phyloP scores from a whole-genome alignment of 176 grass and related monocot species.

The Aegilops sharonensis region DNA sequence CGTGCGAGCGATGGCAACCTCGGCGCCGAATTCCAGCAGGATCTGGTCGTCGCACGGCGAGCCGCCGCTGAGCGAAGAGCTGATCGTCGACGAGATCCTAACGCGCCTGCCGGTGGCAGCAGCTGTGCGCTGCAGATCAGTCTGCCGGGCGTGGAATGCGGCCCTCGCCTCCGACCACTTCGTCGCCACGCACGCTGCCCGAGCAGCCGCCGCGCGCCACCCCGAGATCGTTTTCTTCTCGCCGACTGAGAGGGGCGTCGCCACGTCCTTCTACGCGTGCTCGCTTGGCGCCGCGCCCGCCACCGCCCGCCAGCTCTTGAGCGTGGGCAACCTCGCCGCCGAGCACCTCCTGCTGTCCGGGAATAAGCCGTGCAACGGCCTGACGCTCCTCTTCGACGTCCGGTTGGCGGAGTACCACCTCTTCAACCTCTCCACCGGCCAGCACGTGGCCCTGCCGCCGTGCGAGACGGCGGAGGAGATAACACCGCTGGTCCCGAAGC shows the following conservation, averaged over 20 bases:
- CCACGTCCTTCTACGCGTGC: background rate
- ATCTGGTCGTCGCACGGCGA: background rate
- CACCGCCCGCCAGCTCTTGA: background rate
- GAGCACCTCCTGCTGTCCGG: background rate
- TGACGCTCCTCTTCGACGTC: conserved; percentile 7
- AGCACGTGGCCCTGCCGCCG: background rate
- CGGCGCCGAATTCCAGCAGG: background rate
- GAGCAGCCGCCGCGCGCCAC: background rate
- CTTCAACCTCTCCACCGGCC: conserved; percentile 26
- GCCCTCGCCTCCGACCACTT: background rate
- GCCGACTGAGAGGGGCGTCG: background rate
- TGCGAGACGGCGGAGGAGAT: background rate
- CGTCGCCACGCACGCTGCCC: background rate
- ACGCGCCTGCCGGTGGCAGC: background rate
- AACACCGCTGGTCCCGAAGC: background rate
- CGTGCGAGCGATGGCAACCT: background rate
- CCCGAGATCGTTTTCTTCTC: conserved; percentile 4
- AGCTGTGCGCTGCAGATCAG: background rate
- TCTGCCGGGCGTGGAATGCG: background rate
- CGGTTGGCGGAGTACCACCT: background rate
- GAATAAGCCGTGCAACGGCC: background rate
- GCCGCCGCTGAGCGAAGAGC: background rate
- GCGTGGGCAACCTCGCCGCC: background rate
- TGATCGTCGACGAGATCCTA: background rate
- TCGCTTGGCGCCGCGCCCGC: background rate